phyloP scores from a whole-genome alignment of 768 basidiomycete genomes.

The Auricularia sp. region DNA sequence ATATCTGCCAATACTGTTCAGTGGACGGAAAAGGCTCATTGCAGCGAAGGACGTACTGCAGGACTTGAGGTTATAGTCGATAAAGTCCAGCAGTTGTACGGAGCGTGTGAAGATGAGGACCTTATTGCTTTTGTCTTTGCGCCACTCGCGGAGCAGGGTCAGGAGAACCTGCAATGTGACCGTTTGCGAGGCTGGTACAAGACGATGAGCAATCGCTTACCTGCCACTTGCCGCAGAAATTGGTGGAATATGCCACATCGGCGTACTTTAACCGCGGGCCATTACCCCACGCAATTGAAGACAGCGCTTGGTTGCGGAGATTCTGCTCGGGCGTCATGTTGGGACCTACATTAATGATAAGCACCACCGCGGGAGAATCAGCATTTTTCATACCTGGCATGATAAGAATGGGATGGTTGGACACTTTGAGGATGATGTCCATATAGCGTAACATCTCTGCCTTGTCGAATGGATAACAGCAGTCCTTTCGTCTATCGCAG shows the following conservation, averaged over 20 bases:
- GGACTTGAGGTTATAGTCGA: conserved; percentile 61
- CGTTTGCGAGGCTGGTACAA: no score
- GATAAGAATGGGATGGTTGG: conserved; percentile 81
- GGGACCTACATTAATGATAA: background rate
- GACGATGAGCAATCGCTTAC: conserved; percentile 23
- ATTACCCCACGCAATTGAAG: conserved; percentile 54
- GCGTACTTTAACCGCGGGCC: conserved; percentile 47
- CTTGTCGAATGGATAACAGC: conserved; percentile 36
- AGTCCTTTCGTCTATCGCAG: conserved; percentile 41
- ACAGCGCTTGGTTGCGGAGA: conserved; percentile 49
- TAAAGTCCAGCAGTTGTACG: conserved; percentile 79
- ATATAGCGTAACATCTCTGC: conserved; percentile 64
- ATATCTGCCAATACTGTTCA: conserved; percentile 27
- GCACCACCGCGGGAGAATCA: background rate
- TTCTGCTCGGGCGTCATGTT: conserved; percentile 56
- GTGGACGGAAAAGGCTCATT: background rate
- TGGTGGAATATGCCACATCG: conserved; percentile 48
- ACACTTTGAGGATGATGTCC: conserved; percentile 73
- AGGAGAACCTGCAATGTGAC: conserved; percentile 45
- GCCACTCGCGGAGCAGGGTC: conserved; percentile 54
- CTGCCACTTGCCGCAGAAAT: conserved; percentile 78
- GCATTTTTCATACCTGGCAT: conserved; percentile 49
- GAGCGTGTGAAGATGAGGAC: conserved; percentile 91
- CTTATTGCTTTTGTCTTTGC: conserved; percentile 59
- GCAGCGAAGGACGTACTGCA: conserved; percentile 29